These are phyloP conservation scores for Entomortierella chlamydospora DNA, from an alignment of 192 early-diverging fungal genomes.

Conservation along the genomic window DNA sequence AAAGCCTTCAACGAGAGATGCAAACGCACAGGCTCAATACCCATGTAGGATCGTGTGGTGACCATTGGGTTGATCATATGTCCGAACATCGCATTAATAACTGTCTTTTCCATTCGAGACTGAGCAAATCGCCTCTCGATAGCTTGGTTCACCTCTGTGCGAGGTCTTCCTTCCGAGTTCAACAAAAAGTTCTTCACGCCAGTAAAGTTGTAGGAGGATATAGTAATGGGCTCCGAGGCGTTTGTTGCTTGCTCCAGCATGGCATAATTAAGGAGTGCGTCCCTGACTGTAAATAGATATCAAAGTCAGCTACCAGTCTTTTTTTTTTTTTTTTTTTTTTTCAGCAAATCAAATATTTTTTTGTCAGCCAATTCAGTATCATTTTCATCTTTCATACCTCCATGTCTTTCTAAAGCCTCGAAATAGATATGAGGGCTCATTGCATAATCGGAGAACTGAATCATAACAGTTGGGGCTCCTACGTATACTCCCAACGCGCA, in stretches of 20 bases:
- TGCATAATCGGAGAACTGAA: conserved; percentile 72
- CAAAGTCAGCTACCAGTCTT: background rate
- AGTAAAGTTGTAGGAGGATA: conserved; percentile 36
- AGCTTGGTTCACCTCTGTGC: conserved; percentile 57
- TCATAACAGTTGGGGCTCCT: conserved; percentile 67
- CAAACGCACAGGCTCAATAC: conserved; percentile 74
- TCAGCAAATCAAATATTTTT: too few relatives aligned
- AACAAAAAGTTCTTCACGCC: conserved; percentile 47
- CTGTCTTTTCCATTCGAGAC: conserved; percentile 73
- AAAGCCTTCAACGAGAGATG: conserved; percentile 73
- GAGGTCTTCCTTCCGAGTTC: conserved; percentile 41
- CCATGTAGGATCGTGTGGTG: conserved; percentile 84
- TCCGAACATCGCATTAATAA: conserved; percentile 81
- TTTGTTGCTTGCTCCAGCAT: conserved; percentile 47
- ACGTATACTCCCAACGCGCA: conserved; percentile 55
- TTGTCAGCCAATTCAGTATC: too few relatives aligned
- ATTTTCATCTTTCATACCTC: conserved; percentile 56
- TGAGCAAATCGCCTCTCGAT: conserved; percentile 69
- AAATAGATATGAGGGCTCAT: conserved; percentile 75
- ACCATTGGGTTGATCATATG: conserved; percentile 83
- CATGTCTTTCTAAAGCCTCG: conserved; percentile 76
- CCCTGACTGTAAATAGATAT: conserved; percentile 13
- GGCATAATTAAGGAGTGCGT: conserved; percentile 37
- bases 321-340: background rate
- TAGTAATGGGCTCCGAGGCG: conserved; percentile 19